These are phyloP conservation scores for Oligophagozyma castellii DNA, from an alignment of 1,139 yeast genomes.

Conservation along the genomic window DNA sequence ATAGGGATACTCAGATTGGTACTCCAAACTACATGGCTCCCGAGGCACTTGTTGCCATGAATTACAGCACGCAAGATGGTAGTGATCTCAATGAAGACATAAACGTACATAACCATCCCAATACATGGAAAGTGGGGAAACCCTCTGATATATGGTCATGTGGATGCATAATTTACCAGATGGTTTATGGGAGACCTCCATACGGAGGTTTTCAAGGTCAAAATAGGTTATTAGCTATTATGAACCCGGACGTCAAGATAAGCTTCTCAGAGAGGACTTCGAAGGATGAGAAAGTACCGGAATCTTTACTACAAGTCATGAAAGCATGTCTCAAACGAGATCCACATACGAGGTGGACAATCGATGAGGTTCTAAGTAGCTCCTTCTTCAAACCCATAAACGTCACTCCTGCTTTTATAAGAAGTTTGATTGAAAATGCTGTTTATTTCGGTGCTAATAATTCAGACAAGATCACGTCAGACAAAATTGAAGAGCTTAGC, in stretches of 20 bases:
- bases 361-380: slow-evolving; percentile 43
- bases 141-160: slow-evolving; percentile 98
- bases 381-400: slow-evolving; percentile 62
- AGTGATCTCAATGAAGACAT: slow-evolving; percentile 18
- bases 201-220: slow-evolving; percentile 72
- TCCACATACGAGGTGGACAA: slow-evolving; percentile 56
- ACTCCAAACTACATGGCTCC: slow-evolving; percentile 99
- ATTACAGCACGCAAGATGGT: slow-evolving; percentile 22
- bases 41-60: slow-evolving; percentile 66
- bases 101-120: slow-evolving; percentile 30
- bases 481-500: slow-evolving; percentile 33
- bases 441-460: slow-evolving; percentile 48
- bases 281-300: slow-evolving; percentile 54
- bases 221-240: slow-evolving; percentile 71
- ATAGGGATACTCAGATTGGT: slow-evolving; percentile 84
- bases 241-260: slow-evolving; percentile 76
- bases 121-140: slow-evolving; percentile 80
- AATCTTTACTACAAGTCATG: slow-evolving; percentile 58
- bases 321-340: slow-evolving; percentile 59
- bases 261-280: slow-evolving; percentile 49
- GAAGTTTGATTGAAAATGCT: slow-evolving; percentile 65
- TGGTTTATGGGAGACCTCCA: slow-evolving; percentile 90
- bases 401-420: slow-evolving; percentile 52
- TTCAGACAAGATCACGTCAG: slow-evolving; percentile 27
- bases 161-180: slow-evolving; percentile 90